A percentile compares a stretch with the other conserved stretches of the same genome.
phyloP scores from a whole-genome alignment of 768 basidiomycete species.

The Stropharia rugosoannulata region DNA sequence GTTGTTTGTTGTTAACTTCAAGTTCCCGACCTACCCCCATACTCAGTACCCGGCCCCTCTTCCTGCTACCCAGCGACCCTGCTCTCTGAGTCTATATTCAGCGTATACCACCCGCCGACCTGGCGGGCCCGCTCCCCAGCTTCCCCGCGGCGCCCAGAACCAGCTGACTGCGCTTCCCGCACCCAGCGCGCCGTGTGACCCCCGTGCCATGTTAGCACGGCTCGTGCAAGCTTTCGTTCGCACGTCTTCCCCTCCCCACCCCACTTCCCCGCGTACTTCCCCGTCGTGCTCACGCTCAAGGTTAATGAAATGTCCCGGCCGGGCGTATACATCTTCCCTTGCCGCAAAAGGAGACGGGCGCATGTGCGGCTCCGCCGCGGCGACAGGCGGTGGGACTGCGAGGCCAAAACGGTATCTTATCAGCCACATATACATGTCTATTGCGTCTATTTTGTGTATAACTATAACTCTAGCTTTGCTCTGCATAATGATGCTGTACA shows the following conservation, averaged over 20 bases:
- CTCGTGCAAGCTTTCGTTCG: background rate
- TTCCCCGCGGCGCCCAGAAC: background rate
- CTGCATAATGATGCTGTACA: too few species aligned
- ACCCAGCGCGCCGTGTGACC: background rate
- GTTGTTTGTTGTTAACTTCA: background rate
- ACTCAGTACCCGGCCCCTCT: background rate
- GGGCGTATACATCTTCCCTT: background rate
- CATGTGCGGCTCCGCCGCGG: background rate
- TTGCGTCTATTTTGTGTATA: background rate
- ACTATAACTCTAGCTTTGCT: background rate
- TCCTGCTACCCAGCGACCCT: too few species aligned
- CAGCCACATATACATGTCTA: background rate
- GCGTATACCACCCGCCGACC: background rate
- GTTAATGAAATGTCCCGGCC: background rate
- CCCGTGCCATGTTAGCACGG: constrained; percentile 3
- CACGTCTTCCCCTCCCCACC: background rate
- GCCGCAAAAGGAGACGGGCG: background rate
- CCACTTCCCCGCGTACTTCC: too few species aligned
- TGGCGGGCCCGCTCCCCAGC: background rate
- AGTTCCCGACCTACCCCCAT: background rate
- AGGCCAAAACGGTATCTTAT: constrained; percentile 4
- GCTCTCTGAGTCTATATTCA: background rate
- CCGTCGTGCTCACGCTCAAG: too few species aligned
- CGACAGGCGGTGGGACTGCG: background rate
- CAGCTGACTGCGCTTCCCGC: background rate